Base-by-base conservation (phyloP, 2,329 filamentous ascomycete genomes). In the Trichophyton benhamiae region DNA sequence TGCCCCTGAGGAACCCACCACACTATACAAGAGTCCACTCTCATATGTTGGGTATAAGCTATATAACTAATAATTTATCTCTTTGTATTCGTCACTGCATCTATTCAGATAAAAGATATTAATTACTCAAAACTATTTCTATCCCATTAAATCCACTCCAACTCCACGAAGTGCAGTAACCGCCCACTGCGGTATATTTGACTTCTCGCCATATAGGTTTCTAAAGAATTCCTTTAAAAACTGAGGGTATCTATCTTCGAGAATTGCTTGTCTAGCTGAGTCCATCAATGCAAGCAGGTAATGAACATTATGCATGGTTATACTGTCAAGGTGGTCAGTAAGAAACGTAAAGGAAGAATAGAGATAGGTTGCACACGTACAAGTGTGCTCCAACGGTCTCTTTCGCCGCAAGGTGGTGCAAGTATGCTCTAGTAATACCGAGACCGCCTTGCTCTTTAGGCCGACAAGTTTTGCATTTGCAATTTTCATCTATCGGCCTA, bases 251-350 rank as follows among this genome's bases (percentile, higher is more conserved):
- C 79, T 76, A 71, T 96, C 91, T 64, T 87, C 87, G 6, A 96
- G 76, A 64, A 97, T 90, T 15, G 94, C 85, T 64, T 88, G 79
- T 63, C 92, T 82, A 11, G 85, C 82, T 63, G 82, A 78, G 20
- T 81, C 78, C 91, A 97, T 96, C 67, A 99, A 77, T 63, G 87
- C 82, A 60, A 99, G 79, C 72, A 96, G 84, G 70, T 96, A 96
- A 77, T 91, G 90, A 27, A 99, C 89, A 71, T 99, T 99, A 74
- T 99, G 94, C 70, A 97, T 90, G 0, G 90, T 96, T 60, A 99
- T 77, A 25, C 89, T 78, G 71, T 13, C 3, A 20, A 27, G 3
- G 27, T 11, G 20, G 48, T 52, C 57, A 60, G 48, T 57, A 33
- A 61, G 42, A 44, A 49, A 30, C 30, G 22, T 8, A n/a, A 42